Evolutionary conservation across 805 yeast species (phyloP).

Genomic region (Yamadazyma laniorum): DNA sequence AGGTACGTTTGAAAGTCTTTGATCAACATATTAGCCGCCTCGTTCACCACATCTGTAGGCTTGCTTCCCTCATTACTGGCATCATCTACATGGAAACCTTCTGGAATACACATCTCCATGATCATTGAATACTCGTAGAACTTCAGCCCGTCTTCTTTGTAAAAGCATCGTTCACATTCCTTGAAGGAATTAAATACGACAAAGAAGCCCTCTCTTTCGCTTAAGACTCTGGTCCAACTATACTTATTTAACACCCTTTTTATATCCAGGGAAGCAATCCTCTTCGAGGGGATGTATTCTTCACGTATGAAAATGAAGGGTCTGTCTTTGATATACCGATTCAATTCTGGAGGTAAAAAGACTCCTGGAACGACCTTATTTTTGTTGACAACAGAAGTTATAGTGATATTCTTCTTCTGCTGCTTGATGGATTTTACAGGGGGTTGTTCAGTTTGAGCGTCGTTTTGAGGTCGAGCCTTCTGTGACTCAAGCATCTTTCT

Average conservation of each 20-base stretch:
- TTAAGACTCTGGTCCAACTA: conserved; percentile 63
- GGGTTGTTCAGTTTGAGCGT: conserved; percentile 4
- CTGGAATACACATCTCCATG: conserved; percentile 60
- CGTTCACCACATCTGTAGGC: conserved; percentile 44
- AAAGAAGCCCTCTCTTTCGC: conserved; percentile 66
- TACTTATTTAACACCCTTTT: conserved; percentile 57
- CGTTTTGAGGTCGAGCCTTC: conserved; percentile 6
- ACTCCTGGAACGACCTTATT: conserved; percentile 32
- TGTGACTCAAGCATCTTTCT: conserved; percentile 17
- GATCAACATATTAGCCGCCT: conserved; percentile 56
- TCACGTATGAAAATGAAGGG: conserved; percentile 58
- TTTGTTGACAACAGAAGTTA: conserved; percentile 29
- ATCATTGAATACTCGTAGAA: conserved; percentile 47
- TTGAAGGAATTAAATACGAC: conserved; percentile 60
- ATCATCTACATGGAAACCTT: conserved; percentile 27
- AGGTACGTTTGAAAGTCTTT: conserved; percentile 64
- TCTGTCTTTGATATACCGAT: conserved; percentile 49
- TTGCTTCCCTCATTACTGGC: not conserved
- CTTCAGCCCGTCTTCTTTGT: conserved; percentile 56
- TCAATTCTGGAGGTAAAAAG: conserved; percentile 49
- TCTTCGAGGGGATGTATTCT: conserved; percentile 46
- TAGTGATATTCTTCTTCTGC: conserved; percentile 34
- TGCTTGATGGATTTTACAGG: not conserved
- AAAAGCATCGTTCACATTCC: conserved; percentile 61
- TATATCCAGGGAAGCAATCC: conserved; percentile 54